phyloP scores from a whole-genome alignment of 768 basidiomycete genomes.

The Suillus clintonianus region DNA sequence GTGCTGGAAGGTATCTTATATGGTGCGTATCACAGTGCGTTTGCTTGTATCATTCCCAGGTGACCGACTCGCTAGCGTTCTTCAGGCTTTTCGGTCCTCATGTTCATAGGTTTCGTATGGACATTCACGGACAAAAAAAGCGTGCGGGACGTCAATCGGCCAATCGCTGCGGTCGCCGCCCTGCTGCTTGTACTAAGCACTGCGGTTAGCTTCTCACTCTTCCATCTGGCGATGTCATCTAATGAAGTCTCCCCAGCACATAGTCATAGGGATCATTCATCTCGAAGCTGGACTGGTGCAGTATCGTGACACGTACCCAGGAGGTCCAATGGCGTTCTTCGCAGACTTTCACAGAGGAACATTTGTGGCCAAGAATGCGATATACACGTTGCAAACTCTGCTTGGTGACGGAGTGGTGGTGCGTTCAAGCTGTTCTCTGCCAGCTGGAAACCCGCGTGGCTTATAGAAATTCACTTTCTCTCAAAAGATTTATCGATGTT shows the following conservation, averaged over 20 bases:
- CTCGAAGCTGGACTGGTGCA: slow-evolving; percentile 19
- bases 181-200: too few relatives aligned
- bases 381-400: slow-evolving; percentile 14
- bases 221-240: too few relatives aligned
- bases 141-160: background rate
- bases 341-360: slow-evolving; percentile 17
- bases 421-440: background rate
- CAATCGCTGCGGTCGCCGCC: background rate
- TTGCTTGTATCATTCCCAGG: background rate
- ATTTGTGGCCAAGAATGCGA: slow-evolving; percentile 23
- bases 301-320: slow-evolving; percentile 17
- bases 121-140: background rate
- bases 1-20: background rate
- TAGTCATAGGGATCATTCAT: slow-evolving; percentile 13
- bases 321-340: slow-evolving; percentile 25
- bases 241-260: slow-evolving; percentile 6
- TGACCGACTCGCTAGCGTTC: background rate
- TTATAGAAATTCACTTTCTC: background rate
- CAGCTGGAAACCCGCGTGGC: background rate
- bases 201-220: too few relatives aligned
- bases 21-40: background rate
- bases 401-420: slow-evolving; percentile 7
- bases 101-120: background rate
- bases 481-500: slow-evolving; percentile 7
- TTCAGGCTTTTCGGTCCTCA: background rate